Conservation (phyloP, 495 filamentous ascomycete genomes). For the Extremus antarcticus region DNA sequence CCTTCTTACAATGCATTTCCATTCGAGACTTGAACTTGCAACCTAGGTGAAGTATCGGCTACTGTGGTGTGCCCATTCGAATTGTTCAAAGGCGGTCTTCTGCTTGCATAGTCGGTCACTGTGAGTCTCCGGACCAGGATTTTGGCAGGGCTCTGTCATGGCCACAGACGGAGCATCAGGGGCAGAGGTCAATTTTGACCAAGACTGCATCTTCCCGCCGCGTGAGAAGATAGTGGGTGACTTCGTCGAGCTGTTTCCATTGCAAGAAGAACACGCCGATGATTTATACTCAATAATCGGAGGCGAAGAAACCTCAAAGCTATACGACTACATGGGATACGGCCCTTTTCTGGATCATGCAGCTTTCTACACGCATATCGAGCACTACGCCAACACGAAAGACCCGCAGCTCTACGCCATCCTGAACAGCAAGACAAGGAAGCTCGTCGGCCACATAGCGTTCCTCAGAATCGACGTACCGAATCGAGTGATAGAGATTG, state of each 20-base stretch:
- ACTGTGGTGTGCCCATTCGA: no score
- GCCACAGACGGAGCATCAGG: not conserved
- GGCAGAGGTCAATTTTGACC: not conserved
- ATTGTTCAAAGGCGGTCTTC: no score
- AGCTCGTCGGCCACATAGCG: slow-evolving; percentile 34
- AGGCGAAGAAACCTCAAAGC: not conserved
- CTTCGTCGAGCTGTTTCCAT: not conserved
- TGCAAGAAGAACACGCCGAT: not conserved
- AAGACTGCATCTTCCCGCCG: not conserved
- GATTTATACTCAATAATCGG: not conserved
- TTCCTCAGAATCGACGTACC: slow-evolving; percentile 35
- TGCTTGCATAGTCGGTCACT: no score
- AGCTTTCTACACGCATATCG: slow-evolving; percentile 27
- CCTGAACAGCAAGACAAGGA: slow-evolving; percentile 19
- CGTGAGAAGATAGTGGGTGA: not conserved
- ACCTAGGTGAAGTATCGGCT: no score
- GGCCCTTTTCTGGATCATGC: slow-evolving; percentile 14
- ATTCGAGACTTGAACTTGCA: no score
- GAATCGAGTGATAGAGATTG: slow-evolving; percentile 39
- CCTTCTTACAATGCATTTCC: no score
- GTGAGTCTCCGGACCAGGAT: no score
- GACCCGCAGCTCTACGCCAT: slow-evolving; percentile 38
- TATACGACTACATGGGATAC: slow-evolving; percentile 13
- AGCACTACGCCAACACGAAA: slow-evolving; percentile 21
- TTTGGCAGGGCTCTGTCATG: no score